Evolutionary conservation across 2,329 filamentous ascomycete species (phyloP), one percentile per base, ranked within the genome.

Genomic region (Phoma sp.): DNA sequence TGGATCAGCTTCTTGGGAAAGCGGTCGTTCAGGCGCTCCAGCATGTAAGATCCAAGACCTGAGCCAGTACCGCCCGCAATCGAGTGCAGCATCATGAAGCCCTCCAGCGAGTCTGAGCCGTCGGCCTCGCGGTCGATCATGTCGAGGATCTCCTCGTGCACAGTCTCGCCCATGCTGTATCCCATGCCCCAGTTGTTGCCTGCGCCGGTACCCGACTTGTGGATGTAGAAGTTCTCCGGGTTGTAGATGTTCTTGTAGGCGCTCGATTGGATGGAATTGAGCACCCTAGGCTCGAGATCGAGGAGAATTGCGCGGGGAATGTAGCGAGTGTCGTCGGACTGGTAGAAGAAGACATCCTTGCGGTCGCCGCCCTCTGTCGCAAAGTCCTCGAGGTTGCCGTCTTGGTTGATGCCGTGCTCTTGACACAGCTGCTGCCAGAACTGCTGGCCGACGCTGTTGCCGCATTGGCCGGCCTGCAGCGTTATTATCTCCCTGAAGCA

Each of bases 1-100:
- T 99, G 95, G 53, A 99, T 97, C 61, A 99, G 87, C 82, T 99
- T 99, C 79, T 99, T 99, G 32, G 96, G 95, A 66, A 98, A 99
- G 44, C 93, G 86, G 75, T 99, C 95, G 75, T 99, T 99, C 75
- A 99, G 87, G 60, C 92, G 85, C 77, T 99, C 96, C 14, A 99
- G 86, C 57, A 99, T 84, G 71, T 96, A 99, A 25, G 92, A 96
- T 23, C 95, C 95, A 40, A 99, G 78, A n/a, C 95, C 95, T 22
- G 93, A 97, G 7, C 95, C 95, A 14, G 95, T 99, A 52, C 95
- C 95, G 58, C 95, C 95, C 38, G 95, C 96, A 70, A 99, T 99
- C 3, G 95, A 98, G 75, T 99, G 95, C 60, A 99, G 83, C 76
- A 99, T 86, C 95, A 99, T 99, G 79, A 99, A 99, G 35, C 95